Percentiles rank a stretch among this genome's conserved stretches.
phyloP scores from a whole-genome alignment of 2,329 filamentous ascomycete genomes.

The Eurotiales sp. region DNA sequence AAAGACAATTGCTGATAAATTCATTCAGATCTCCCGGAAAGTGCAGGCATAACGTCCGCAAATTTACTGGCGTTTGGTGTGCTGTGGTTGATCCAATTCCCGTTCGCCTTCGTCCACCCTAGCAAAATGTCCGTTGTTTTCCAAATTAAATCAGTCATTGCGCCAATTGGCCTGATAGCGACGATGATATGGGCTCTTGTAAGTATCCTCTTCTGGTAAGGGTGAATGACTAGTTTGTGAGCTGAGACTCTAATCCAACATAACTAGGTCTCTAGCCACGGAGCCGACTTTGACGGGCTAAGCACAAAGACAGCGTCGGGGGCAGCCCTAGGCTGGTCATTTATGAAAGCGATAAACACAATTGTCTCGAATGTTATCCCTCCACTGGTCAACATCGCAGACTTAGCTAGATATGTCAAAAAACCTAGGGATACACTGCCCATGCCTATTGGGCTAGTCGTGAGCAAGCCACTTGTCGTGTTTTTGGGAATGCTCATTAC shows the following conservation, averaged over 20 bases:
- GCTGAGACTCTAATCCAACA: too few relatives aligned
- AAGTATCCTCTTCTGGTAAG: not conserved
- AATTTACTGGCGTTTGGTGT: slow-evolving; percentile 7
- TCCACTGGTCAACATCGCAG: slow-evolving; percentile 5
- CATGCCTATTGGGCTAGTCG: slow-evolving; percentile 9
- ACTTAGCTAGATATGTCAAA: slow-evolving; percentile 9
- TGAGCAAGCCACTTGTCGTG: slow-evolving; percentile 11
- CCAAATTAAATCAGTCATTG: slow-evolving; percentile 7
- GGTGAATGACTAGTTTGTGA: too few relatives aligned
- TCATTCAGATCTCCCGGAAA: slow-evolving; percentile 1
- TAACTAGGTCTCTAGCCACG: slow-evolving; percentile 11
- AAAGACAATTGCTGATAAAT: too few relatives aligned
- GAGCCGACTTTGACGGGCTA: slow-evolving; percentile 8
- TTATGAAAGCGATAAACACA: slow-evolving; percentile 11
- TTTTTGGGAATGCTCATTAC: slow-evolving; percentile 10
- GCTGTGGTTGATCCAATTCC: slow-evolving; percentile 11
- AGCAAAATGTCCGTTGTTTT: slow-evolving; percentile 10
- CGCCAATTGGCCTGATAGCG: slow-evolving; percentile 6
- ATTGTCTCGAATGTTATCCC: slow-evolving; percentile 9
- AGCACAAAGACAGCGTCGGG: slow-evolving; percentile 1
- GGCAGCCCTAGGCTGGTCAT: slow-evolving; percentile 7
- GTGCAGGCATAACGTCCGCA: slow-evolving; percentile 7
- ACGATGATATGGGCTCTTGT: slow-evolving; percentile 14
- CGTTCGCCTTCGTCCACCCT: slow-evolving; percentile 12
- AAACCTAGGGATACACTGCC: slow-evolving; percentile 7